These are phyloP conservation scores for Eucalyptus viminalis DNA, from an alignment of 345 rosid species.

Conservation along the genomic window DNA sequence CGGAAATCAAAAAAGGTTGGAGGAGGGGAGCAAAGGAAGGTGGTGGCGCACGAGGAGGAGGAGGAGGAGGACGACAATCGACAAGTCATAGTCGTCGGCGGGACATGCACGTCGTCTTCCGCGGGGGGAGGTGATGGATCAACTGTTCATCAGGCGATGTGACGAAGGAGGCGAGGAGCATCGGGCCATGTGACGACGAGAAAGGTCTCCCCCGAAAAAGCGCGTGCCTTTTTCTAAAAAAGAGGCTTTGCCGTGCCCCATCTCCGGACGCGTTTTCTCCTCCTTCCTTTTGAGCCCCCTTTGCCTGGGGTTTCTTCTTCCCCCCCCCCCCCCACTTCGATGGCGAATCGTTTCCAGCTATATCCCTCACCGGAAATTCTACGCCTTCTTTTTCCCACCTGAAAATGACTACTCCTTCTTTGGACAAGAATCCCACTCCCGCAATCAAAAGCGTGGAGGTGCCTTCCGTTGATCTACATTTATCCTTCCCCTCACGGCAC, in stretches of 20 bases:
- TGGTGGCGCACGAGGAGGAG: not conserved
- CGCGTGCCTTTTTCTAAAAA: not conserved
- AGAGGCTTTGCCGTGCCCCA: not conserved
- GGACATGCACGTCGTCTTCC: not conserved
- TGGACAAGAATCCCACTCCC: not conserved
- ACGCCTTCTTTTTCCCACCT: not conserved
- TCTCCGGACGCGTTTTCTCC: not conserved
- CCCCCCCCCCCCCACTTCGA: not conserved
- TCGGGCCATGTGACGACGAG: not conserved
- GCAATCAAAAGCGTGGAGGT: not conserved
- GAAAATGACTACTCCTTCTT: not conserved
- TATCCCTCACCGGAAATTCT: not conserved
- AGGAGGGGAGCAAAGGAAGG: not conserved
- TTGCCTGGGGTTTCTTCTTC: not conserved
- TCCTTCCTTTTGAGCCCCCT: not conserved
- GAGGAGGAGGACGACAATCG: not conserved
- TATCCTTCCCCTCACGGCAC: not conserved
- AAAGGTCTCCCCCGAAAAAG: not conserved
- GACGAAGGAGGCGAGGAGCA: not conserved
- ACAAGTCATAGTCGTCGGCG: accelerated
- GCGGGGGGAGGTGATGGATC: not conserved
- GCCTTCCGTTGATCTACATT: not conserved
- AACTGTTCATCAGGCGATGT: not conserved
- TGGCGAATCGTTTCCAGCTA: not conserved
- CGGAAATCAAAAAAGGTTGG: not conserved